A percentile compares a stretch with the other conserved stretches of the same genome.
These are phyloP conservation scores for Suhomyces sp. DNA, from an alignment of 805 yeast species.

Conservation along the genomic window DNA sequence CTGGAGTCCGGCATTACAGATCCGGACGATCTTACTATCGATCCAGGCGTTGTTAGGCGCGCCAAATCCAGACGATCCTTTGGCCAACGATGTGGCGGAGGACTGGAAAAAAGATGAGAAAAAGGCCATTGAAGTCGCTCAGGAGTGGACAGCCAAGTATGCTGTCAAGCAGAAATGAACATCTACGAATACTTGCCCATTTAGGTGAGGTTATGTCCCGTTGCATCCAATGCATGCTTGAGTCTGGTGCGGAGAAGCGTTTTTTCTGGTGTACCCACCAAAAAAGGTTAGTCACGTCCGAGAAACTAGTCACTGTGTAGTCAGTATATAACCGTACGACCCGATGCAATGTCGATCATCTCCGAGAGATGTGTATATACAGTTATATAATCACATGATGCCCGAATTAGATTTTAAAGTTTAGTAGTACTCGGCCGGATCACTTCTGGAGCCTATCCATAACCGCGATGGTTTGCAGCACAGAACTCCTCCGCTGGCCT, in stretches of 20 bases:
- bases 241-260: not conserved
- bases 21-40: slow-evolving; percentile 84
- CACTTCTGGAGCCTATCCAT: not conserved
- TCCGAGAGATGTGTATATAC: not conserved
- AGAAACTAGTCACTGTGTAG: not conserved
- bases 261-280: not conserved
- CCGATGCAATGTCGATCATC: not conserved
- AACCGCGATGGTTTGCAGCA: not conserved
- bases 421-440: not conserved
- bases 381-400: not conserved
- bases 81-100: slow-evolving; percentile 96
- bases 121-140: slow-evolving; percentile 77
- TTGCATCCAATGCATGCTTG: not conserved
- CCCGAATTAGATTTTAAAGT: not conserved
- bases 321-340: not conserved
- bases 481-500: not conserved
- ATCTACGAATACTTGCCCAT: not conserved
- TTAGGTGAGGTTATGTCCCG: not conserved
- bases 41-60: slow-evolving; percentile 93
- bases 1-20: slow-evolving; percentile 98
- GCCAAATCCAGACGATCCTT: slow-evolving; percentile 97
- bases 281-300: not conserved
- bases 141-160: slow-evolving; percentile 65
- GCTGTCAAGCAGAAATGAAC: slow-evolving; percentile 35
- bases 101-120: slow-evolving; percentile 89